Evolutionary conservation across 441 rosid species (phyloP).

Genomic region (Arabidopsis hybrid): DNA sequence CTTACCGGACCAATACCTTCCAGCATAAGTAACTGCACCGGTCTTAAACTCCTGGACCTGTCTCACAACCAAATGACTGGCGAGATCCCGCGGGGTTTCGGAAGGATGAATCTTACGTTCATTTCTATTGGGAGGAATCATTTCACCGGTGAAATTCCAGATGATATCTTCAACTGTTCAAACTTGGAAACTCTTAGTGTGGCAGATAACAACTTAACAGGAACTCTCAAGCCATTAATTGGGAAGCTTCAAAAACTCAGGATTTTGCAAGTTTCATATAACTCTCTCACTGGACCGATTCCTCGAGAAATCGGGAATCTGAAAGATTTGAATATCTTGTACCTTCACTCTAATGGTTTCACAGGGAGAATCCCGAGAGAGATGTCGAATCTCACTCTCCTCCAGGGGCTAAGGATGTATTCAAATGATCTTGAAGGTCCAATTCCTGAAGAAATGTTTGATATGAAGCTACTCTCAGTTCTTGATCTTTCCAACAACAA

Average conservation of each 20-base stretch:
- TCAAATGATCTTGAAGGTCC: constrained; percentile 62
- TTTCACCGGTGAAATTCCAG: constrained; percentile 76
- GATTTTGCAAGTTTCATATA: constrained; percentile 45
- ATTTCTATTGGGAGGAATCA: constrained; percentile 55
- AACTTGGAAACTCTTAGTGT: constrained; percentile 46
- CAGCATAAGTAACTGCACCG: constrained; percentile 75
- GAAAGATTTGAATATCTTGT: constrained; percentile 51
- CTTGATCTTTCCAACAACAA: constrained; percentile 64
- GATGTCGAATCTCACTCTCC: constrained; percentile 63
- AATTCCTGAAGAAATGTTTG: constrained; percentile 62
- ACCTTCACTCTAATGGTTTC: constrained; percentile 60
- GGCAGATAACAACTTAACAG: constrained; percentile 62
- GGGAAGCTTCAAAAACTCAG: constrained; percentile 64
- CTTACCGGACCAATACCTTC: constrained; percentile 81
- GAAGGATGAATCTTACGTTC: constrained; percentile 60
- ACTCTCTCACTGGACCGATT: constrained; percentile 65
- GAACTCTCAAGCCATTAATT: constrained; percentile 61
- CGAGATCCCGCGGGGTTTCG: constrained; percentile 67
- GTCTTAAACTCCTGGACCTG: constrained; percentile 51
- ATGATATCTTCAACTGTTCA: constrained; percentile 78
- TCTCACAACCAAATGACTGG: constrained; percentile 56
- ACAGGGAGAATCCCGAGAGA: constrained; percentile 68
- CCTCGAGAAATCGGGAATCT: constrained; percentile 75
- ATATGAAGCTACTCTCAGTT: constrained; percentile 58
- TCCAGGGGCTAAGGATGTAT: constrained; percentile 68